Evolutionary conservation across 306 rosid genomes (phyloP).

Genomic region (Vicia faba): DNA sequence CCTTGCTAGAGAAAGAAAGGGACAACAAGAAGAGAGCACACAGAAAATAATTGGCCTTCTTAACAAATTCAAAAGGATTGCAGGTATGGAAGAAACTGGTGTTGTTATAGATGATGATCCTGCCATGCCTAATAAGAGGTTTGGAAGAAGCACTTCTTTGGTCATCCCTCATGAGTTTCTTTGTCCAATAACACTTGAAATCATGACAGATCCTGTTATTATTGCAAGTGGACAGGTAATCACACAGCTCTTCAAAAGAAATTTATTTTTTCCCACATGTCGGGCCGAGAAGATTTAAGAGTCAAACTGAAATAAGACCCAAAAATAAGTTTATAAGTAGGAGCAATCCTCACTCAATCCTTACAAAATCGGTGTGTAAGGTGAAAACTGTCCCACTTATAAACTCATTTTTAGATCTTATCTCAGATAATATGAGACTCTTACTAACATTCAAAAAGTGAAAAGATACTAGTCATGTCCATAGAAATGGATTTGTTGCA

Average conservation of each 20-base stretch:
- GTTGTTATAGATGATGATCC: conserved; percentile 48
- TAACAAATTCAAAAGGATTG: conserved; percentile 56
- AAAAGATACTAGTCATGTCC: too few species aligned
- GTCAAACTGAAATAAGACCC: too few species aligned
- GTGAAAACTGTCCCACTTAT: too few species aligned
- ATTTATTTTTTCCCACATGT: too few species aligned
- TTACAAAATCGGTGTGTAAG: too few species aligned
- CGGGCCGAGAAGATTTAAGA: too few species aligned
- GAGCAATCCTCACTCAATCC: too few species aligned
- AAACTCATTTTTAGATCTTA: too few species aligned
- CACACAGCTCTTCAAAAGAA: background rate
- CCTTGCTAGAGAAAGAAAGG: conserved; percentile 59
- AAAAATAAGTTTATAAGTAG: too few species aligned
- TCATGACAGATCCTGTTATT: conserved; percentile 92
- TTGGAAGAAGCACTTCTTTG: conserved; percentile 55
- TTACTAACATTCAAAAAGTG: too few species aligned
- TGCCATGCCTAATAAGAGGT: conserved; percentile 42
- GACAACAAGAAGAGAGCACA: conserved; percentile 55
- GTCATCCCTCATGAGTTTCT: conserved; percentile 87
- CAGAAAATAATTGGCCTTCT: conserved; percentile 61
- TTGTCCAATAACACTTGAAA: conserved; percentile 83
- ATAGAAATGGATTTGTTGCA: too few species aligned
- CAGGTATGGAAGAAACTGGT: conserved; percentile 59
- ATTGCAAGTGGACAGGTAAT: conserved; percentile 85
- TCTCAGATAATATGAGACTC: too few species aligned